A percentile compares a stretch with the other conserved stretches of the same genome.
Conservation (phyloP, 2,329 filamentous ascomycete genomes). For the Phaeosphaeria sp. region DNA sequence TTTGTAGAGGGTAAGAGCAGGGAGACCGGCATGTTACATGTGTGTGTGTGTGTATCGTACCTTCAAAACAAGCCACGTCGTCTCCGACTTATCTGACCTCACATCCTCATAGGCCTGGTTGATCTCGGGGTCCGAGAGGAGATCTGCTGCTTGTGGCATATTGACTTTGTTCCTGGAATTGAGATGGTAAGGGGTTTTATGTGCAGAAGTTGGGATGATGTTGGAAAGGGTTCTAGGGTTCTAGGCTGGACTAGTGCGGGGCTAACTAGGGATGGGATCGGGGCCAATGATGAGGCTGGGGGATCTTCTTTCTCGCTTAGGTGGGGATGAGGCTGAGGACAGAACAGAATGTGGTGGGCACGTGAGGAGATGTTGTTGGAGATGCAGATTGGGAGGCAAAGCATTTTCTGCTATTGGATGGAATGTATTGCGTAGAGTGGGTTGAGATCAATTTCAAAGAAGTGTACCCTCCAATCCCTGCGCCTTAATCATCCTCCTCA, state of each 20-base stretch:
- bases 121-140: constrained; percentile 60
- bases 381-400: too few relatives aligned
- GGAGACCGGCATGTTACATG: too few relatives aligned
- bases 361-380: too few relatives aligned
- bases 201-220: constrained; percentile 20
- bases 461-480: not conserved
- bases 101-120: constrained; percentile 70
- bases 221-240: not conserved
- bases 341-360: too few relatives aligned
- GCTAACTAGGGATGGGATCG: constrained; percentile 3
- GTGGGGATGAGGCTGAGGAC: not conserved
- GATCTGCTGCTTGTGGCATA: constrained; percentile 40
- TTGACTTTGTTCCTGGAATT: not conserved
- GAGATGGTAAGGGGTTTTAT: not conserved
- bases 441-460: not conserved
- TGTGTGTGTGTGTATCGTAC: too few relatives aligned
- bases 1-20: too few relatives aligned
- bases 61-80: constrained; percentile 72
- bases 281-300: not conserved
- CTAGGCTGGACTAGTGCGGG: constrained; percentile 15
- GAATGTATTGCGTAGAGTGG: too few relatives aligned
- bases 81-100: constrained; percentile 69
- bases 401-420: not conserved
- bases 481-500: not conserved
- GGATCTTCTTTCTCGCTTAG: not conserved